phyloP scores from a whole-genome alignment of 305 asterid species.

The Fraxinus dipetala region DNA sequence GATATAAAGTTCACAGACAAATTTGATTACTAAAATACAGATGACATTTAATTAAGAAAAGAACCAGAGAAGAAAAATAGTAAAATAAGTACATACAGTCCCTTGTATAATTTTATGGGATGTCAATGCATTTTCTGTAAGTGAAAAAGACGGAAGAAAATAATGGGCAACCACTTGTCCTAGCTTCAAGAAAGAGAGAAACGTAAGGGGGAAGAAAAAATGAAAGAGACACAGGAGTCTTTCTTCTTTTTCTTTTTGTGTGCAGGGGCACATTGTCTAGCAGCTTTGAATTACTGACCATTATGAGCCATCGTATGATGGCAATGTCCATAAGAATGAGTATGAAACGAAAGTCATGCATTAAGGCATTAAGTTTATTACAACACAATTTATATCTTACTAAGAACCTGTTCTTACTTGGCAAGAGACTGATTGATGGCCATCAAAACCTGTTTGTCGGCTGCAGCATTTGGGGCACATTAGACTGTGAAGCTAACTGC shows the following conservation, averaged over 20 bases:
- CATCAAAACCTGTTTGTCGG: constrained; percentile 53
- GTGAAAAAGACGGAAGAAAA: not conserved
- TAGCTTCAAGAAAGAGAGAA: not conserved
- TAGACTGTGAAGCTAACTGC: constrained; percentile 57
- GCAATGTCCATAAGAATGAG: not conserved
- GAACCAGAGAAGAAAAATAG: not conserved
- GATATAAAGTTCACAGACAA: not conserved
- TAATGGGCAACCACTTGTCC: not conserved
- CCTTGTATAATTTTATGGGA: not conserved
- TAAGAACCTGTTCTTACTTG: not conserved
- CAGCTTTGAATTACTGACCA: not conserved
- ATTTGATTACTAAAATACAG: not conserved
- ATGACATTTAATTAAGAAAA: not conserved
- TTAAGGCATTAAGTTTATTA: not conserved
- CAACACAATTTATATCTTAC: not conserved
- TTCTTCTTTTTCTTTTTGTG: not conserved
- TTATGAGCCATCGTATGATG: not conserved
- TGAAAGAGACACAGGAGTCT: not conserved
- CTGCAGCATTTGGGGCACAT: constrained; percentile 59
- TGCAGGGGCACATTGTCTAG: not conserved
- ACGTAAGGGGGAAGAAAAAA: not conserved
- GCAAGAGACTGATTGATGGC: constrained; percentile 23
- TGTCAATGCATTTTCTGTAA: not conserved
- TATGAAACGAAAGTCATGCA: not conserved
- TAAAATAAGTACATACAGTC: not conserved